Conservation (phyloP, 768 basidiomycete genomes). For the Tremella yokohamensis region DNA sequence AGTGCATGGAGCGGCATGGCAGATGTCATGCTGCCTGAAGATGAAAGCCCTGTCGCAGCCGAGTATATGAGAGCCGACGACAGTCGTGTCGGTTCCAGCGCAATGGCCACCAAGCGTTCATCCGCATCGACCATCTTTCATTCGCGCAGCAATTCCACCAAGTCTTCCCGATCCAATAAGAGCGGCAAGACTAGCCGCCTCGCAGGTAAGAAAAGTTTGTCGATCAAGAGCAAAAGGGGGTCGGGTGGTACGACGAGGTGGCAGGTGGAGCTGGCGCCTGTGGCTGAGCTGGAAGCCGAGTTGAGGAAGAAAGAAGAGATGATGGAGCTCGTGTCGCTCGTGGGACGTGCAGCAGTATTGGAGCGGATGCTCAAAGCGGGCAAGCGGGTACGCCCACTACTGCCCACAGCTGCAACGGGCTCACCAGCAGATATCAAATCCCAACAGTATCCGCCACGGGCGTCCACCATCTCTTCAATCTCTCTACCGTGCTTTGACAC, state of each 20-base stretch:
- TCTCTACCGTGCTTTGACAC: background rate
- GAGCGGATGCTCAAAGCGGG: slow-evolving; percentile 34
- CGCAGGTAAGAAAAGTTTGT: background rate
- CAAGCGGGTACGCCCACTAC: slow-evolving; percentile 26
- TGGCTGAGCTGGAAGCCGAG: background rate
- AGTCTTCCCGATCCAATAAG: background rate
- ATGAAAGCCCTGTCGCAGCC: background rate
- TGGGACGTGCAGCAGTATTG: slow-evolving; percentile 36
- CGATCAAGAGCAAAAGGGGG: background rate
- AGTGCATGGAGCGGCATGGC: slow-evolving; percentile 3
- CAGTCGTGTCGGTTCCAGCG: background rate
- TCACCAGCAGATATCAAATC: too few species aligned
- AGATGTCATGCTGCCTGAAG: background rate
- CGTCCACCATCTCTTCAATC: slow-evolving; percentile 4
- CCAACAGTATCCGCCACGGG: background rate
- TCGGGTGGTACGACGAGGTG: background rate
- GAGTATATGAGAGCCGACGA: too few species aligned
- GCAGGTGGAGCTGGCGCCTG: background rate
- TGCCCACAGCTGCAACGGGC: too few species aligned
- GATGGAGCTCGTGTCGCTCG: slow-evolving; percentile 32
- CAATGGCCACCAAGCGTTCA: background rate
- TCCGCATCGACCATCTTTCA: background rate
- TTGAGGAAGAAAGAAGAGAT: slow-evolving; percentile 24
- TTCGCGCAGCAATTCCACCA: slow-evolving; percentile 1
- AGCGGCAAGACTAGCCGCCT: background rate